Conservation (phyloP, 2,329 filamentous ascomycete species). For the Penicillium sp. region DNA sequence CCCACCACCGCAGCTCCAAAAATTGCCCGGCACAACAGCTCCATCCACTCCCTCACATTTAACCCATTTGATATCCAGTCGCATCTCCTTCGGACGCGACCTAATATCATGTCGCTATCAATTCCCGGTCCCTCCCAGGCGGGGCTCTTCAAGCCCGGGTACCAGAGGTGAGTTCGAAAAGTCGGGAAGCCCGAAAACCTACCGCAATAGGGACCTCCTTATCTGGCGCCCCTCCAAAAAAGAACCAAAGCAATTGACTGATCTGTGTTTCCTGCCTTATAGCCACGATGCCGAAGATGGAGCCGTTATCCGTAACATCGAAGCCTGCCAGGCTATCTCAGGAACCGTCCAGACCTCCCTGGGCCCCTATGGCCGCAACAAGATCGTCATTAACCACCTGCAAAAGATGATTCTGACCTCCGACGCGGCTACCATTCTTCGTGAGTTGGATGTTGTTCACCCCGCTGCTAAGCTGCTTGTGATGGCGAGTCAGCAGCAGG, state of each 20-base stretch:
- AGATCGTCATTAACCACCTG: constrained; percentile 99
- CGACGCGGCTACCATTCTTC: constrained; percentile 93
- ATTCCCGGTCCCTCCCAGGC: constrained; percentile 92
- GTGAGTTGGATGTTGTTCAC: constrained; percentile 97
- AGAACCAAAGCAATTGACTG: constrained; percentile 15
- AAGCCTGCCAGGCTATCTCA: constrained; percentile 93
- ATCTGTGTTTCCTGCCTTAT: constrained; percentile 17
- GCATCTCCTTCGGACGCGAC: constrained; percentile 25
- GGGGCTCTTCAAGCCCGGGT: constrained; percentile 92
- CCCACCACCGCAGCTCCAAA: constrained; percentile 38
- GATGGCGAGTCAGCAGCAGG: constrained; percentile 98
- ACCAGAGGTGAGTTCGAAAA: constrained; percentile 72
- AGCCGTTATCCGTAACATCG: constrained; percentile 96
- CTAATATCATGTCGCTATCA: constrained; percentile 74
- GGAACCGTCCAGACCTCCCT: constrained; percentile 96
- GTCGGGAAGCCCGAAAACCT: constrained; percentile 7
- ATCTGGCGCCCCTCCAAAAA: constrained; percentile 24
- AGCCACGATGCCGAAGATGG: constrained; percentile 99
- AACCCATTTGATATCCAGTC: constrained; percentile 21
- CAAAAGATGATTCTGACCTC: constrained; percentile 99
- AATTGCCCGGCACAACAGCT: constrained; percentile 38
- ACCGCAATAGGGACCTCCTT: constrained; percentile 18
- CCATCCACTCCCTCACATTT: constrained; percentile 16
- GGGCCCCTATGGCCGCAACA: constrained; percentile 96
- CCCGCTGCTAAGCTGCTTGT: constrained; percentile 95